phyloP scores from a whole-genome alignment of 345 rosid genomes.

The Hibiscus trionum region DNA sequence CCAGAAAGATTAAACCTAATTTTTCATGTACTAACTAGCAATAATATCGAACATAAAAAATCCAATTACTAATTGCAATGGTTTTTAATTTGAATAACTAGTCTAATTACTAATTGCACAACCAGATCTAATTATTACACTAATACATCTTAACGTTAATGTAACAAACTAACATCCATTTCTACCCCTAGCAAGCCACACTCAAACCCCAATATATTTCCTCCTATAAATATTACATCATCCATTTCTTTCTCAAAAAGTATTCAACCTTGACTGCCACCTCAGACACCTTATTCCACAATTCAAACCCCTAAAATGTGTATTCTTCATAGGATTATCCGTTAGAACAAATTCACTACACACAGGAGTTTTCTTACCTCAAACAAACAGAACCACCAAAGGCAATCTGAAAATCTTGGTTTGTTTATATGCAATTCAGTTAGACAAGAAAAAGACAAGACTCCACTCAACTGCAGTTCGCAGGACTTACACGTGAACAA shows the following conservation, averaged over 20 bases:
- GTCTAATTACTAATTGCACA: not conserved
- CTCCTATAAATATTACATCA: not conserved
- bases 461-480: too few relatives aligned
- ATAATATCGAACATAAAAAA: not conserved
- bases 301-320: too few relatives aligned
- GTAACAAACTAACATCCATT: not conserved
- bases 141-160: not conserved
- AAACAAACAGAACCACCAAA: too few relatives aligned
- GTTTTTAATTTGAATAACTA: not conserved
- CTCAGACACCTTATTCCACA: not conserved
- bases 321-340: too few relatives aligned
- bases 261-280: not conserved
- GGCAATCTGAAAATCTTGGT: too few relatives aligned
- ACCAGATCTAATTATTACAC: not conserved
- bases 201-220: too few relatives aligned
- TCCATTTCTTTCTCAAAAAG: not conserved
- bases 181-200: not conserved
- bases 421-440: too few relatives aligned
- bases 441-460: too few relatives aligned
- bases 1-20: not conserved
- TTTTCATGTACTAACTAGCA: not conserved
- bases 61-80: not conserved
- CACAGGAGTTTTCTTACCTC: too few relatives aligned
- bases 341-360: too few relatives aligned
- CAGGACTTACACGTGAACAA: too few relatives aligned